These are phyloP conservation scores for Xylaria cubensis DNA, from an alignment of 495 filamentous ascomycete genomes.

Conservation along the genomic window DNA sequence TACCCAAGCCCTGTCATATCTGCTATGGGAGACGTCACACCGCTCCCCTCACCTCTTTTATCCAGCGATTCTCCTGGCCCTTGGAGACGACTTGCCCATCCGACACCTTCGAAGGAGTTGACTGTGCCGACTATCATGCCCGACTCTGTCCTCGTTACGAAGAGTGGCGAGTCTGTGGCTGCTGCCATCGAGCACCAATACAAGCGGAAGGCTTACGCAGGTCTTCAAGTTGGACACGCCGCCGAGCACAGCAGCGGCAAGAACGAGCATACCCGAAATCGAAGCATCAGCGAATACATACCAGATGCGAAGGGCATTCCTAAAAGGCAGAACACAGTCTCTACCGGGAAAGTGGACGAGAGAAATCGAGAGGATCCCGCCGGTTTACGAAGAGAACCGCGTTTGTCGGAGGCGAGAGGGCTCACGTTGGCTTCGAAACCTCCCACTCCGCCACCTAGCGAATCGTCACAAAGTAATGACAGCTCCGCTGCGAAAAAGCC, in stretches of 20 bases:
- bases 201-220: conserved; percentile 60
- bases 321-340: conserved; percentile 74
- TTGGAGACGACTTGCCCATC: conserved; percentile 62
- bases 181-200: conserved; percentile 54
- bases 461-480: conserved; percentile 58
- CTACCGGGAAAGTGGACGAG: conserved; percentile 54
- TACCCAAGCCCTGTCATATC: conserved; percentile 70
- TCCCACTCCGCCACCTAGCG: conserved; percentile 75
- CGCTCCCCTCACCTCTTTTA: conserved; percentile 86
- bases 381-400: conserved; percentile 79
- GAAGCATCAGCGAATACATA: conserved; percentile 87
- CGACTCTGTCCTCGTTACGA: conserved; percentile 52
- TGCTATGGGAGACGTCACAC: conserved; percentile 89
- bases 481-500: conserved; percentile 49
- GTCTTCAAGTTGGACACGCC: conserved; percentile 44
- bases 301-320: conserved; percentile 71
- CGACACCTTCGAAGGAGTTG: conserved; percentile 49
- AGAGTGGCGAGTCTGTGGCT: conserved; percentile 59
- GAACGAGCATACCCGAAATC: conserved; percentile 64
- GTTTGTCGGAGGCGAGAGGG: conserved; percentile 79
- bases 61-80: conserved; percentile 74
- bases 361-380: conserved; percentile 50
- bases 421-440: conserved; percentile 66
- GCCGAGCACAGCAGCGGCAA: conserved; percentile 40
- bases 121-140: conserved; percentile 45